Evolutionary conservation across 73 alveolate species (phyloP), one percentile per base, ranked within the genome.

Genomic region (Paramecium biaurelia): DNA sequence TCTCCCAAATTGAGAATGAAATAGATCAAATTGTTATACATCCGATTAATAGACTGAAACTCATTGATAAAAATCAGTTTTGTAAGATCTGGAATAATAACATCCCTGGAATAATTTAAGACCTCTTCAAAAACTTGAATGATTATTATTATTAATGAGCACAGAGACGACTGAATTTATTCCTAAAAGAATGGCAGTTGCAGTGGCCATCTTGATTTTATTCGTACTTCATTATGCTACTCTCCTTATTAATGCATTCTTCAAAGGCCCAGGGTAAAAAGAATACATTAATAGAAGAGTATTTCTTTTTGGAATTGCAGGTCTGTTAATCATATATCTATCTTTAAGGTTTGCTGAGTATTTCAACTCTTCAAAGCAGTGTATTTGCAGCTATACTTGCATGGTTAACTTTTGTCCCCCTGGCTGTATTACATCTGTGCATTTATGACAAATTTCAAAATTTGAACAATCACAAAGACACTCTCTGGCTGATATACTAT

Each of bases 101-200:
- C 0, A 18, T 53, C 23, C 68, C 68, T 18, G 68, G 68, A 53
- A 53, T 53, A 53, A 53, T 53, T n/a, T 53, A 53, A 53, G 68
- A 53, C 68, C 20, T 53, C 68, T 53, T 53, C 32, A 53, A 53
- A 53, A 53, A 53, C 68, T 53, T 53, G 68, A 53, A 53, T 53
- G 68, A 53, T 53, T 53, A 53, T 53, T 53, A 53, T 53, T 53
- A 53, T 53, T 53, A 53, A 53, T 53, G 68, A 53, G 68, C 9
- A 53, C 68, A 15, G 84, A 63, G 84, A 63, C 49, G 20, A 63
- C 84, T 63, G 45, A 63, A 12, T 63, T 63, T 32, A 63, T 32
- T 30, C 84, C 86, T 4, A 72, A 72, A 72, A 72, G 86, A 72
- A 15, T 72, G 58, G 86, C 86, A 12, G 86, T 72, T 15, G 86